Percentiles rank a stretch among this genome's conserved stretches.
Evolutionary conservation across 2,329 filamentous ascomycete species (phyloP).

Genomic region (Daldinia sp.): DNA sequence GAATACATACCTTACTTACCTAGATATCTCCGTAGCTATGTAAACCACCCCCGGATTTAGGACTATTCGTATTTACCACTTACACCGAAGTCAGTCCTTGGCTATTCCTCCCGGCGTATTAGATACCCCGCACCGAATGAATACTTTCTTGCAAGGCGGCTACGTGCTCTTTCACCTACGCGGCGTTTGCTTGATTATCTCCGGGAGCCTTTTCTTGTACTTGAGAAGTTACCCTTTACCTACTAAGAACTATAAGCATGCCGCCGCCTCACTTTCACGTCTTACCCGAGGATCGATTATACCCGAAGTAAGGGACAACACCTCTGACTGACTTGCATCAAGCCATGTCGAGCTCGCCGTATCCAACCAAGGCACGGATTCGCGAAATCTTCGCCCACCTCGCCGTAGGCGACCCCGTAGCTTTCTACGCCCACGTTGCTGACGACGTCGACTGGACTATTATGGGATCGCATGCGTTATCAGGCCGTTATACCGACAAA

Average conservation of each 20-base stretch:
- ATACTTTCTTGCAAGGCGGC: not conserved
- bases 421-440: slow-evolving; percentile 13
- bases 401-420: slow-evolving; percentile 4
- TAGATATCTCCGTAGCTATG: not conserved
- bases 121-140: not conserved
- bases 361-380: slow-evolving; percentile 15
- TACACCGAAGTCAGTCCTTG: not conserved
- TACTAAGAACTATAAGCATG: not conserved
- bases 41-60: not conserved
- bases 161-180: not conserved
- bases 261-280: not conserved
- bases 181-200: not conserved
- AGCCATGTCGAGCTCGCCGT: slow-evolving; percentile 9
- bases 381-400: slow-evolving; percentile 16
- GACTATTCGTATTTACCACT: not conserved
- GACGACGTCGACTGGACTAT: slow-evolving; percentile 25
- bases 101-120: not conserved
- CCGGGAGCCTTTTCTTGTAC: not conserved
- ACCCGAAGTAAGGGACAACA: not conserved
- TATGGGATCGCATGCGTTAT: slow-evolving; percentile 4
- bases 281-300: not conserved
- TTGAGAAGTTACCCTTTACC: not conserved
- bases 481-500: slow-evolving; percentile 2
- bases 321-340: not conserved
- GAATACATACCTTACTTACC: not conserved